Base-by-base conservation (phyloP, 768 basidiomycete species). In the Rhizopogon sp. region DNA sequence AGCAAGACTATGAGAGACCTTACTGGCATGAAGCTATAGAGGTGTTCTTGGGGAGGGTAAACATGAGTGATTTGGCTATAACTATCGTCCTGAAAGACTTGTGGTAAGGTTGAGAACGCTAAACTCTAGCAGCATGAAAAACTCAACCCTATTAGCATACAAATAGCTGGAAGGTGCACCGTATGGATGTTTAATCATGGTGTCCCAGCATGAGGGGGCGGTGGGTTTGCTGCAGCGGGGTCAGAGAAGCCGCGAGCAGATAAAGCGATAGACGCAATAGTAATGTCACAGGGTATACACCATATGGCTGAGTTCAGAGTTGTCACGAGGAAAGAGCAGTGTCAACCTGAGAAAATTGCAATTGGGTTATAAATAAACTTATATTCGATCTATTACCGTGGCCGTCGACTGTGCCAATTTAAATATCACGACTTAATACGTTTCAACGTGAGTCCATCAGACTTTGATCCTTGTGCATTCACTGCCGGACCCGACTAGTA, bases 131-230 rank as follows among this genome's bases (percentile, higher is more conserved):
- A 29, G 4, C 16, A 2, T 1, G 37, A 37, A 17, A 35, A 8
- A 56, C 68, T 43, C 40, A 25, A 64, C 68, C 57, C 58, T 59
- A 31, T 42, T 57, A 14, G 62, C 55, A 35, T 68, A 67, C 52
- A 68, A 42, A 35, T 63, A 70, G 43, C 58, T 63, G 14, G 68
- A 62, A 25, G 68, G 56, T 44, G 65, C 60, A 39, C 56, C 65
- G 37, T 68, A 68, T 14, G 67, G 67, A 57, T 68, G 67, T 53
- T 61, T 68, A 60, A 68, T 70, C 57, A 41, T 66, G 58, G 55
- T 5, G 35, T 8, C 35, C 47, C 47, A 49, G 47, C 47, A 49
- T 49, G 47, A 37, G 39, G 20, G 9, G 20, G 47, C 45, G 11
- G 22, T 22, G 20, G 14, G 46, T 22, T 35, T 17, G n/a, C 31